These are phyloP conservation scores for Enterospora canceri DNA, from an alignment of 371 early-diverging fungal genomes.

Conservation along the genomic window DNA sequence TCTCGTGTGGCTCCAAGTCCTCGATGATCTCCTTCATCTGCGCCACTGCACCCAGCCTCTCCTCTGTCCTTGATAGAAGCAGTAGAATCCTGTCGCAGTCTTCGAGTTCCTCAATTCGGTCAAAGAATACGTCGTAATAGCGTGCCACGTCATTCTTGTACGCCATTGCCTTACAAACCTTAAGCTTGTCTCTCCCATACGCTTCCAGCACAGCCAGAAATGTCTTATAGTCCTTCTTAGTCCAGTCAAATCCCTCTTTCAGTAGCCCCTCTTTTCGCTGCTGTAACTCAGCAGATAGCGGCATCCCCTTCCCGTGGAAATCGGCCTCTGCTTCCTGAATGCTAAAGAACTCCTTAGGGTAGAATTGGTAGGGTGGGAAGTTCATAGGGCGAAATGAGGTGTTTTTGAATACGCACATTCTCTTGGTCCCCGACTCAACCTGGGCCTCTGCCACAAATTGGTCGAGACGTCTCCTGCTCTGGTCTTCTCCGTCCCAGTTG, in stretches of 20 bases:
- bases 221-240: slow-evolving; percentile 71
- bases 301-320: slow-evolving; percentile 58
- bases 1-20: slow-evolving; percentile 12
- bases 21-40: slow-evolving; percentile 40
- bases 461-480: slow-evolving; percentile 57
- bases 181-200: slow-evolving; percentile 62
- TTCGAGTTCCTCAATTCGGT: slow-evolving; percentile 41
- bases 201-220: slow-evolving; percentile 76
- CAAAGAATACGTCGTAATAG: slow-evolving; percentile 50
- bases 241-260: slow-evolving; percentile 76
- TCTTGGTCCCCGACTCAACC: slow-evolving; percentile 19
- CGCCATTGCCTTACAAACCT: slow-evolving; percentile 25
- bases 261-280: slow-evolving; percentile 67
- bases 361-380: slow-evolving; percentile 76
- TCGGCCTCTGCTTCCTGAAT: slow-evolving; percentile 67
- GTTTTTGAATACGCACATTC: slow-evolving; percentile 12
- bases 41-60: slow-evolving; percentile 10
- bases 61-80: slow-evolving; percentile 35
- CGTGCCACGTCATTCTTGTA: slow-evolving; percentile 34
- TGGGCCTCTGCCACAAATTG: slow-evolving; percentile 16
- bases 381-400: slow-evolving; percentile 27
- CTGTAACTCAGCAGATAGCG: slow-evolving; percentile 73
- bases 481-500: slow-evolving; percentile 88
- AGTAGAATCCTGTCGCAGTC: slow-evolving; percentile 45
- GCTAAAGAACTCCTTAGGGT: slow-evolving; percentile 64